phyloP scores from a whole-genome alignment of 1,284 basidiomycete genomes.

The Ustilago curta region DNA sequence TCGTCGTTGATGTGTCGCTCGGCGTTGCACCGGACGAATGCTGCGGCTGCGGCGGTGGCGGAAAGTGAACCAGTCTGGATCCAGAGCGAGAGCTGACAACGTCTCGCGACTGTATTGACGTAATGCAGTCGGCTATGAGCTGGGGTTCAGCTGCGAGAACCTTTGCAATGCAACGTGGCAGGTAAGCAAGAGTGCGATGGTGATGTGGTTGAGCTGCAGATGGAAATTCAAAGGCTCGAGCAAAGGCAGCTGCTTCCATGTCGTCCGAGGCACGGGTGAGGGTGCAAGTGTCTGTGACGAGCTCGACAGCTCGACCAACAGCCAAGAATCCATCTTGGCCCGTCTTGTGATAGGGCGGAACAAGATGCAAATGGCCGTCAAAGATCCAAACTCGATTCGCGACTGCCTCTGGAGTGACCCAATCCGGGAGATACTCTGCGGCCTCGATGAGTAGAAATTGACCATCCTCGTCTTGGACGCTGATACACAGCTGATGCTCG shows the following conservation, averaged over 20 bases:
- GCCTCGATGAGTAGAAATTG: constrained; percentile 97
- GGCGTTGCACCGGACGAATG: constrained; percentile 60
- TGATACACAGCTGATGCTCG: constrained; percentile 29
- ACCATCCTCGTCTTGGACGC: constrained; percentile 87
- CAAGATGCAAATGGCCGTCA: constrained; percentile 82
- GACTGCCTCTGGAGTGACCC: constrained; percentile 91
- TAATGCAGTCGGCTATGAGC: constrained; percentile 80
- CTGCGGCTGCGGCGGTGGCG: constrained; percentile 75
- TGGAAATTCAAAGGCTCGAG: constrained; percentile 64
- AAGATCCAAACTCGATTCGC: constrained; percentile 95
- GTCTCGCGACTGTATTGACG: constrained; percentile 44
- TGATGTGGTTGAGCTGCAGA: constrained; percentile 79
- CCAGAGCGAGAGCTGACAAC: constrained; percentile 75
- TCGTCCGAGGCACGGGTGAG: constrained; percentile 74
- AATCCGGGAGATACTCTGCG: constrained; percentile 86
- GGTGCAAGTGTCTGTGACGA: constrained; percentile 73
- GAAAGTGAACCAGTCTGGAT: constrained; percentile 87
- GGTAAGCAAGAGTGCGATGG: constrained; percentile 82
- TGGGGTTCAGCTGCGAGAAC: constrained; percentile 76
- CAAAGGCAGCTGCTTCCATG: constrained; percentile 46
- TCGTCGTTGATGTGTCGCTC: not conserved
- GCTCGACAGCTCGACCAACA: constrained; percentile 33
- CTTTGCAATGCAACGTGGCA: constrained; percentile 82
- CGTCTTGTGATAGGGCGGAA: constrained; percentile 77
- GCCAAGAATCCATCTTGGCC: constrained; percentile 74